These are phyloP conservation scores for Clitopilus passeckerianus DNA, from an alignment of 768 basidiomycete genomes.

Conservation along the genomic window DNA sequence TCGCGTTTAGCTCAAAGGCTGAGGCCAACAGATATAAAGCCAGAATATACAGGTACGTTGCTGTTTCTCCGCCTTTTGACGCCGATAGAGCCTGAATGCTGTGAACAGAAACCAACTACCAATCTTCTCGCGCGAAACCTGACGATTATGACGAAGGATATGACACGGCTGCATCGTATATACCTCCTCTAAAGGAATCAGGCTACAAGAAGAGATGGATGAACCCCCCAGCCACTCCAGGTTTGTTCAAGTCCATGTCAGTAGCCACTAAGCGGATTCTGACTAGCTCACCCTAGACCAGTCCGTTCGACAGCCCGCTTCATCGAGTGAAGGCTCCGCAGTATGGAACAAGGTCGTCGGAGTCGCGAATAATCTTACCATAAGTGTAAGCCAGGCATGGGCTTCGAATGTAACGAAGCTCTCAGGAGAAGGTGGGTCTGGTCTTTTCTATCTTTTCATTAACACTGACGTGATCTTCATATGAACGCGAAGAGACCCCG, in stretches of 20 bases:
- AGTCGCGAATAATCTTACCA: constrained; percentile 46
- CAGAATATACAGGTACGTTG: not conserved
- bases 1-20: not conserved
- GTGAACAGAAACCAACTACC: not conserved
- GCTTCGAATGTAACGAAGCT: constrained; percentile 32
- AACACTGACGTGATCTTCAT: not conserved
- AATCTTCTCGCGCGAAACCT: not conserved
- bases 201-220: not conserved
- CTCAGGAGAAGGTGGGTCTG: constrained; percentile 38
- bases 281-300: not conserved
- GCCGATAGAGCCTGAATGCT: not conserved
- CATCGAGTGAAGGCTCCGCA: constrained; percentile 27
- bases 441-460: constrained; percentile 1
- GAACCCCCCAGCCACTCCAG: not conserved
- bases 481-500: constrained; percentile 32
- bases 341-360: constrained; percentile 57
- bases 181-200: not conserved
- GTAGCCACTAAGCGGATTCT: not conserved
- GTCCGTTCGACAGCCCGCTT: not conserved
- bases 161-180: not conserved
- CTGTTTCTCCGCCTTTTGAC: not conserved
- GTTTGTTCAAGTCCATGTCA: not conserved
- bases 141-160: not conserved
- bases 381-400: constrained; percentile 58
- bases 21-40: not conserved